Conservation (phyloP, 2,329 filamentous ascomycete genomes). For the Epichloe gansuensis region DNA sequence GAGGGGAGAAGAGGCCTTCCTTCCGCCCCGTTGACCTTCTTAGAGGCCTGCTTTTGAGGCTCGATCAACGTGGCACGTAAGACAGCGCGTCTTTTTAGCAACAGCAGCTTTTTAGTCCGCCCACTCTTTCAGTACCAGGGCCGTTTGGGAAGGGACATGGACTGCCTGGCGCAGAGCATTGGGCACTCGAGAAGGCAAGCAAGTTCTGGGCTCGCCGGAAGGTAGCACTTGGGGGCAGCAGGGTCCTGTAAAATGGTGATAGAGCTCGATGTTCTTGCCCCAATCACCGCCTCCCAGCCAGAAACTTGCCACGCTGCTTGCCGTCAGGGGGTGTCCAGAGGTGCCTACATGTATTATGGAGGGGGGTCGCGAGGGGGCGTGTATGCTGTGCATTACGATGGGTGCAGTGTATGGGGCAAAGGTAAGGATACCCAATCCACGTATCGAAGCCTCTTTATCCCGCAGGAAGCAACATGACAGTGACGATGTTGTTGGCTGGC, state of each 20-base stretch:
- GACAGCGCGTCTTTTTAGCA: slow-evolving; percentile 9
- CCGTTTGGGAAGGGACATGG: not conserved
- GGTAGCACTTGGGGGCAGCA: slow-evolving; percentile 12
- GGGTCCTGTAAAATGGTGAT: not conserved
- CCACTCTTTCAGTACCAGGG: slow-evolving; percentile 1
- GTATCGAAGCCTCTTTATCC: slow-evolving; percentile 23
- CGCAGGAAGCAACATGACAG: slow-evolving; percentile 20
- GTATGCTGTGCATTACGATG: slow-evolving; percentile 16
- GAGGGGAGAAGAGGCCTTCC: not conserved
- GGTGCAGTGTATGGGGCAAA: slow-evolving; percentile 21
- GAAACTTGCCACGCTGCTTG: slow-evolving; percentile 13
- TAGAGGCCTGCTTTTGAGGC: slow-evolving; percentile 6
- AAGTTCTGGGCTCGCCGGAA: slow-evolving; percentile 9
- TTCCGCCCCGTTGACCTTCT: not conserved
- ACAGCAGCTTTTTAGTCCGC: not conserved
- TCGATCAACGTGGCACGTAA: slow-evolving; percentile 23
- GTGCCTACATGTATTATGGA: not conserved
- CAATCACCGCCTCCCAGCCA: slow-evolving; percentile 11
- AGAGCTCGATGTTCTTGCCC: not conserved
- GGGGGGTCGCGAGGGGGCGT: slow-evolving; percentile 13
- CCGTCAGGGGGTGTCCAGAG: slow-evolving; percentile 1
- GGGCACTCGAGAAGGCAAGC: not conserved
- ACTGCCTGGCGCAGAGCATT: not conserved
- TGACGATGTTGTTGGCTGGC: slow-evolving; percentile 17
- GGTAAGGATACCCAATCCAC: slow-evolving; percentile 29